A percentile compares a stretch with the other conserved stretches of the same genome.
phyloP scores from a whole-genome alignment of 2,329 filamentous ascomycete species.

The Chaetoscypha palmicola region DNA sequence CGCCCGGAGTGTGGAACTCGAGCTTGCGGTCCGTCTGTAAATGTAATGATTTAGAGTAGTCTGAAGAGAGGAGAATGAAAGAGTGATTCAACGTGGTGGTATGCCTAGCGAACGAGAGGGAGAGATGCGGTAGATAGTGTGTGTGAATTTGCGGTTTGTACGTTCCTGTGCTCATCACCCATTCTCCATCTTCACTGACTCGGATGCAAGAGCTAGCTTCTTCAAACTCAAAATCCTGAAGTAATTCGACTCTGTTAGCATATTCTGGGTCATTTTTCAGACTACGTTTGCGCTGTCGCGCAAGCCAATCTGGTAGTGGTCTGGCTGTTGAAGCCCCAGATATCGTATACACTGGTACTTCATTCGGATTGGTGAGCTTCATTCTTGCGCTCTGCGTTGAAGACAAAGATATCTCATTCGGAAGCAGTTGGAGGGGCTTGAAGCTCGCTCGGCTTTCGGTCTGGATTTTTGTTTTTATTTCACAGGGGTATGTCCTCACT shows the following conservation, averaged over 20 bases:
- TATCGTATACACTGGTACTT: constrained; percentile 89
- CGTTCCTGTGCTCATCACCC: constrained; percentile 89
- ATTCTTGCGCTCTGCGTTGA: constrained; percentile 37
- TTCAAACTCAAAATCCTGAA: constrained; percentile 97
- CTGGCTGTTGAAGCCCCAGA: constrained; percentile 83
- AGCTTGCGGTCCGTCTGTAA: constrained; percentile 85
- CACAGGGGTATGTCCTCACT: not conserved
- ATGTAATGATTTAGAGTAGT: constrained; percentile 92
- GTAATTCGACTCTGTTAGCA: constrained; percentile 84
- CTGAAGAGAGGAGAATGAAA: constrained; percentile 78
- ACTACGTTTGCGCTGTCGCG: constrained; percentile 79
- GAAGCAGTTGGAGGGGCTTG: constrained; percentile 3
- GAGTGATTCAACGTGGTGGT: constrained; percentile 88
- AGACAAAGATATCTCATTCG: not conserved
- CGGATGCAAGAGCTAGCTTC: constrained; percentile 88
- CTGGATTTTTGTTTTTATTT: constrained; percentile 6
- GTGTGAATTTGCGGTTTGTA: constrained; percentile 80
- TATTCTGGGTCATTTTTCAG: constrained; percentile 90
- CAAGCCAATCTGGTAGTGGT: constrained; percentile 91
- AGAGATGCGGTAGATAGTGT: constrained; percentile 89
- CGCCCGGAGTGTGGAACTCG: constrained; percentile 86
- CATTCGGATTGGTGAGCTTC: constrained; percentile 76
- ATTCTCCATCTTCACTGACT: constrained; percentile 90
- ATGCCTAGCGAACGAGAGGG: constrained; percentile 88
- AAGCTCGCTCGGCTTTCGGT: not conserved